Base-by-base conservation (phyloP, 2,329 filamentous ascomycete genomes). In the Metarhizium humberi region DNA sequence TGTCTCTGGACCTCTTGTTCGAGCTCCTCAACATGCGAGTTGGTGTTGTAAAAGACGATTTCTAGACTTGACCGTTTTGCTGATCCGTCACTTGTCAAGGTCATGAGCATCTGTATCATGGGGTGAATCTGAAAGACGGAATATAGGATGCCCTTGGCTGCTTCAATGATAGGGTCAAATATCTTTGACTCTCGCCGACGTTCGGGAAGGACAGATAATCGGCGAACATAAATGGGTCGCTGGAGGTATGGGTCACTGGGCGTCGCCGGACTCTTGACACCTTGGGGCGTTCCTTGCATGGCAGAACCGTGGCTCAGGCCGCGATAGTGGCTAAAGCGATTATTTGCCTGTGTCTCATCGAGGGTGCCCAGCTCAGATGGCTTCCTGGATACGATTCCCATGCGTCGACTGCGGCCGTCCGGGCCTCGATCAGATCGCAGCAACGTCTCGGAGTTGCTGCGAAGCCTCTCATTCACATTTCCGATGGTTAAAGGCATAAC, bases 401-500 rank as follows among this genome's bases (percentile, higher is more conserved):
- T 84, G n/a, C 83, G 79, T 47, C 82, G 76, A 20, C 78, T 78
- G 42, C 82, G 76, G 61, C 78, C 80, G 52, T 77, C 75, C 2
- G 78, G 72, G 2, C 54, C 54, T 4, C 79, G 73, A 29, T 82
- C 79, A 30, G 67, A 64, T 56, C 81, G 78, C 32, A 84, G 63
- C 3, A 82, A 67, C 1, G 78, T 81, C 64, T 87, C 84, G 43
- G 83, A 86, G 57, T 86, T 86, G 62, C 83, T 86, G 46, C 84
- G 79, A 13, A 82, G 62, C 10, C 86, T 79, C 66, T 91, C 87
- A 60, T 84, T 88, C 32, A 80, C 76, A 59, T 79, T 92, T 18
- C 83, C 84, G 54, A 88, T 85, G 3, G 85, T 84, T 48, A 84
- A 64, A 8, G 81, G 89, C 70, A 88, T 84, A n/a, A 90, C 79